phyloP scores from a whole-genome alignment of 2,329 filamentous ascomycete species.

The Aspergillus jensenii region DNA sequence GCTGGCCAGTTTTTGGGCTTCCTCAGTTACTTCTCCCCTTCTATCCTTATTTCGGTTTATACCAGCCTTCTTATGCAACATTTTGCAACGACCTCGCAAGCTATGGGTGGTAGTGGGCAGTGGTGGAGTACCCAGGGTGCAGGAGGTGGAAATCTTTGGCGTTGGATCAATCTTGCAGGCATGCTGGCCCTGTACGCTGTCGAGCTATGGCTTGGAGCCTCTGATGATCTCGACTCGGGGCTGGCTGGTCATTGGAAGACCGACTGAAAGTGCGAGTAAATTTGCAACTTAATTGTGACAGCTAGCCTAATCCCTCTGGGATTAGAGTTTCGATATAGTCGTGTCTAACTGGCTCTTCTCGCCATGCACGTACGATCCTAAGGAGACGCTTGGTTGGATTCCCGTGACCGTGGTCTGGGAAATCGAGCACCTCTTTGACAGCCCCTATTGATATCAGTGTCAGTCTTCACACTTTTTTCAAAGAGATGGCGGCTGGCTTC shows the following conservation, averaged over 20 bases:
- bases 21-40: conserved; percentile 90
- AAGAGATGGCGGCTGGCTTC: not conserved
- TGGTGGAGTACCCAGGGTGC: conserved; percentile 87
- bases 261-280: conserved; percentile 58
- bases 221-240: conserved; percentile 67
- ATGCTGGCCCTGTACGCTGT: conserved; percentile 90
- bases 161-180: conserved; percentile 87
- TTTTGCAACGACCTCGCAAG: conserved; percentile 70
- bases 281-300: not conserved
- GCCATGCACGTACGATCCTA: not conserved
- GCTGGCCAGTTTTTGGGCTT: conserved; percentile 78
- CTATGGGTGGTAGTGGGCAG: conserved; percentile 62
- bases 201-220: conserved; percentile 80
- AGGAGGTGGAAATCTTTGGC: conserved; percentile 82
- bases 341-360: not conserved
- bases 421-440: not conserved
- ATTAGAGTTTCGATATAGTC: not conserved
- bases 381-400: not conserved
- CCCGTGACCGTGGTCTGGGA: not conserved
- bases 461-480: not conserved
- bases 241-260: conserved; percentile 87
- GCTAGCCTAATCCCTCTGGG: not conserved
- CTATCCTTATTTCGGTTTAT: conserved; percentile 92
- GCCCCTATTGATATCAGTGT: not conserved
- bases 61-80: conserved; percentile 94